A percentile compares a stretch with the other conserved stretches of the same genome.
Evolutionary conservation across 768 basidiomycete species (phyloP).

Genomic region (Astraeus odoratus): DNA sequence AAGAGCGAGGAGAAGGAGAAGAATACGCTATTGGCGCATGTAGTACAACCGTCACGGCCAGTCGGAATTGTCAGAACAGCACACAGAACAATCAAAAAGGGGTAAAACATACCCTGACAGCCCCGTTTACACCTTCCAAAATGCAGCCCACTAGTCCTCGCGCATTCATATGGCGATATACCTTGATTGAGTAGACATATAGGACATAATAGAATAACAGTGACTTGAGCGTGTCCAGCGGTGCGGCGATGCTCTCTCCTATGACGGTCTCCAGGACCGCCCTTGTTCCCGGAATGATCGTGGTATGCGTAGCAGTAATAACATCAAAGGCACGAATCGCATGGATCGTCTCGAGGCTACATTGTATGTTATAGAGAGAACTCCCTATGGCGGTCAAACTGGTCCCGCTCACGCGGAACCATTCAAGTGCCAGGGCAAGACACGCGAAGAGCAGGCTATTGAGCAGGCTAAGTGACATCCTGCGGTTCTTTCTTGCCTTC

Average conservation of each 20-base stretch:
- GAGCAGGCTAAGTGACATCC: neutral
- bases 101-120: constrained; percentile 18
- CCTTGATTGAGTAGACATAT: constrained; percentile 17
- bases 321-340: neutral
- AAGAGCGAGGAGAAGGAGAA: constrained; percentile 44
- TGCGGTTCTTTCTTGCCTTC: neutral
- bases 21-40: neutral
- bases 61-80: too few relatives aligned
- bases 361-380: neutral
- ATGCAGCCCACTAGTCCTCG: constrained; percentile 26
- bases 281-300: neutral
- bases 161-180: constrained; percentile 31
- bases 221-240: constrained; percentile 18
- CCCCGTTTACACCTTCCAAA: constrained; percentile 22
- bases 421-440: neutral
- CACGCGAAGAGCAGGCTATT: neutral
- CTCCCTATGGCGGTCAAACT: neutral
- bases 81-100: neutral
- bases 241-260: neutral
- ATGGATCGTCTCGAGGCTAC: neutral
- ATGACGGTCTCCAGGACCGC: neutral
- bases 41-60: neutral
- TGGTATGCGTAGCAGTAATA: neutral
- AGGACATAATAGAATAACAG: constrained; percentile 30
- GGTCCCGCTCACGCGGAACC: neutral